phyloP scores from a whole-genome alignment of 2,329 filamentous ascomycete species.

The Colletotrichum scovillei region DNA sequence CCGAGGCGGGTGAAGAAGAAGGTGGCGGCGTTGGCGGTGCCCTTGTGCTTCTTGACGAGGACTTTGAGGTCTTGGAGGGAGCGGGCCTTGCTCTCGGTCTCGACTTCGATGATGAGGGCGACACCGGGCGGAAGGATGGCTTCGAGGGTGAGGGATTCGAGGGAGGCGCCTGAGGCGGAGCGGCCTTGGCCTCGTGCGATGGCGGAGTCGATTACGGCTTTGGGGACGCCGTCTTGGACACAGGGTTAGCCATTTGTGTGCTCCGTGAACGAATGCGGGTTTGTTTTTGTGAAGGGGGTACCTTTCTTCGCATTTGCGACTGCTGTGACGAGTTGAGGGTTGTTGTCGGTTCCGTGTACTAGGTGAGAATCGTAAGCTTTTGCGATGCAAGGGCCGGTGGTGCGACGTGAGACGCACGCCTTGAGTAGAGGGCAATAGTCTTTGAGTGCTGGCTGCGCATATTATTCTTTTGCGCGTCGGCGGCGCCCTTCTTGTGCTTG shows the following conservation, averaged over 20 bases:
- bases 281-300: constrained; percentile 45
- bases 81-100: constrained; percentile 84
- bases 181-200: constrained; percentile 90
- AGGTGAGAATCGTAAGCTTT: constrained; percentile 34
- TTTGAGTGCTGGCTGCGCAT: constrained; percentile 76
- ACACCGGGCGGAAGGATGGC: constrained; percentile 81
- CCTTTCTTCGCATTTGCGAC: constrained; percentile 84
- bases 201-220: constrained; percentile 84
- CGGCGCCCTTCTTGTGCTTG: constrained; percentile 91
- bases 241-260: background rate
- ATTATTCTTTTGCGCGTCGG: constrained; percentile 82
- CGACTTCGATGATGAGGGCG: constrained; percentile 84
- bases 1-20: constrained; percentile 91
- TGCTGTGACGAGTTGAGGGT: constrained; percentile 79
- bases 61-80: constrained; percentile 78
- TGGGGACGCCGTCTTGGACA: constrained; percentile 78
- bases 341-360: constrained; percentile 81
- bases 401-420: constrained; percentile 62
- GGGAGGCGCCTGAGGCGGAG: constrained; percentile 76
- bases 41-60: constrained; percentile 78
- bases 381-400: background rate
- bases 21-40: constrained; percentile 71
- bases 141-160: constrained; percentile 85
- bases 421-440: constrained; percentile 80
- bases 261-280: background rate